A percentile compares a stretch with the other conserved stretches of the same genome.
These are phyloP conservation scores for Juglanconis oblonga DNA, from an alignment of 2,329 filamentous ascomycete genomes.

Conservation along the genomic window DNA sequence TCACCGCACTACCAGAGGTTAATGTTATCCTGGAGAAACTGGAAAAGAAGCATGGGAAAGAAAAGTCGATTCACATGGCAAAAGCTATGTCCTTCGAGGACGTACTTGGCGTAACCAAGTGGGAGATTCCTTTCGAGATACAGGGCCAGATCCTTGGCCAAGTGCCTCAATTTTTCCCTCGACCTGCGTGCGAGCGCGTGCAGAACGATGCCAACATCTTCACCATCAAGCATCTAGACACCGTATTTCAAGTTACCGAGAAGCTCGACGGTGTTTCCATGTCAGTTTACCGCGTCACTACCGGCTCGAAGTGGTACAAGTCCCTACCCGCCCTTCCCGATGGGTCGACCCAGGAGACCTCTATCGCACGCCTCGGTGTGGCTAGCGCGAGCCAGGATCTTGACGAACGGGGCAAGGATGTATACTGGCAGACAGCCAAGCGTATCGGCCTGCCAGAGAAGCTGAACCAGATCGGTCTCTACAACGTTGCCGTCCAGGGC, in stretches of 20 bases:
- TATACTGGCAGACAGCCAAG: conserved; percentile 25
- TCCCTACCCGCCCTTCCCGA: conserved; percentile 18
- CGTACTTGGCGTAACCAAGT: conserved; percentile 28
- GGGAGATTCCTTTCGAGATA: conserved; percentile 17
- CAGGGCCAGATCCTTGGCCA: conserved; percentile 14
- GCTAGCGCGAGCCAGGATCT: conserved; percentile 21
- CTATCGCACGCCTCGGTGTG: conserved; percentile 22
- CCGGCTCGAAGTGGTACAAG: conserved; percentile 21
- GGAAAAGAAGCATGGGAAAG: conserved; percentile 16
- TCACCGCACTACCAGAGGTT: conserved; percentile 22
- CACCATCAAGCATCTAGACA: conserved; percentile 4
- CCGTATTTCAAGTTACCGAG: conserved; percentile 28
- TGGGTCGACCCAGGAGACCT: conserved; percentile 1
- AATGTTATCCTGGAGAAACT: conserved; percentile 8
- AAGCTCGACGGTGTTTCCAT: conserved; percentile 32
- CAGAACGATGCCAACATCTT: conserved; percentile 26
- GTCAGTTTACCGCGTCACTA: conserved; percentile 26
- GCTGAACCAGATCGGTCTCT: conserved; percentile 16
- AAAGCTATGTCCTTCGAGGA: conserved; percentile 24
- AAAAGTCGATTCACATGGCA: conserved; percentile 18
- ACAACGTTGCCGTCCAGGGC: conserved; percentile 28
- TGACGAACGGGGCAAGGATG: conserved; percentile 15
- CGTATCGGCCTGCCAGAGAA: conserved; percentile 22
- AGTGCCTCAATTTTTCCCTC: conserved; percentile 26
- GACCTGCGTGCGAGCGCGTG: conserved; percentile 25